Percentiles rank a stretch among this genome's conserved stretches.
Conservation (phyloP, 2,329 filamentous ascomycete genomes). For the Cercospora beticola region DNA sequence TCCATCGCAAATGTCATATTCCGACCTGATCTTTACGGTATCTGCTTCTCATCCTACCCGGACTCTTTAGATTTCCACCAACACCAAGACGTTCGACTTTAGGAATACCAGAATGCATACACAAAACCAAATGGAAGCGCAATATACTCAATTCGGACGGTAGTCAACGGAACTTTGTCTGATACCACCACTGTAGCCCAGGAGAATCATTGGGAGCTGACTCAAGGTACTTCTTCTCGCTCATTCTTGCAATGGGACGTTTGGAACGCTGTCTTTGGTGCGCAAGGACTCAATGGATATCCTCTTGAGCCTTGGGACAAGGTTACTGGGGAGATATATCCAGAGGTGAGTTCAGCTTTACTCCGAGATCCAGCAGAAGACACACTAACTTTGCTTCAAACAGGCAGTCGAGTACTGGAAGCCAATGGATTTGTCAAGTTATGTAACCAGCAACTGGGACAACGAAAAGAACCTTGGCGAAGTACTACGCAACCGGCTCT, state of each 20-base stretch:
- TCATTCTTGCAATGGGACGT: slow-evolving; percentile 41
- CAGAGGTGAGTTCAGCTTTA: slow-evolving; percentile 12
- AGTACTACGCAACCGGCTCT: slow-evolving; percentile 36
- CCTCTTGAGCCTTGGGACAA: slow-evolving; percentile 44
- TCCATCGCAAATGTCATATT: slow-evolving; percentile 41
- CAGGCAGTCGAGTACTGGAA: slow-evolving; percentile 41
- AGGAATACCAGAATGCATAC: slow-evolving; percentile 36
- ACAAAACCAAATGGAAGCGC: slow-evolving; percentile 28
- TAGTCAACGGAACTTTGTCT: slow-evolving; percentile 29
- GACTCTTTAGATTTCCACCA: slow-evolving; percentile 41
- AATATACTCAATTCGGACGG: slow-evolving; percentile 37
- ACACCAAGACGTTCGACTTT: slow-evolving; percentile 42
- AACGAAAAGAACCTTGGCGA: slow-evolving; percentile 35
- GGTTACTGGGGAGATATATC: slow-evolving; percentile 42
- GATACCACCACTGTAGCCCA: slow-evolving; percentile 25
- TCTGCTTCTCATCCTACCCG: slow-evolving; percentile 41
- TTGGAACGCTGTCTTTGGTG: slow-evolving; percentile 42
- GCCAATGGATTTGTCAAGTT: slow-evolving; percentile 39
- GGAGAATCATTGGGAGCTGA: slow-evolving; percentile 40
- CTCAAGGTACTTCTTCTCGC: slow-evolving; percentile 39
- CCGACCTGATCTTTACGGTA: slow-evolving; percentile 42
- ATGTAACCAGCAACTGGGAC: slow-evolving; percentile 35
- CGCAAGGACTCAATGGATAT: slow-evolving; percentile 41
- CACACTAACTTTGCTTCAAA: background rate
- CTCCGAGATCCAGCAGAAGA: background rate